Conservation (phyloP, 768 basidiomycete species). For the Hypsizygus marmoreus region DNA sequence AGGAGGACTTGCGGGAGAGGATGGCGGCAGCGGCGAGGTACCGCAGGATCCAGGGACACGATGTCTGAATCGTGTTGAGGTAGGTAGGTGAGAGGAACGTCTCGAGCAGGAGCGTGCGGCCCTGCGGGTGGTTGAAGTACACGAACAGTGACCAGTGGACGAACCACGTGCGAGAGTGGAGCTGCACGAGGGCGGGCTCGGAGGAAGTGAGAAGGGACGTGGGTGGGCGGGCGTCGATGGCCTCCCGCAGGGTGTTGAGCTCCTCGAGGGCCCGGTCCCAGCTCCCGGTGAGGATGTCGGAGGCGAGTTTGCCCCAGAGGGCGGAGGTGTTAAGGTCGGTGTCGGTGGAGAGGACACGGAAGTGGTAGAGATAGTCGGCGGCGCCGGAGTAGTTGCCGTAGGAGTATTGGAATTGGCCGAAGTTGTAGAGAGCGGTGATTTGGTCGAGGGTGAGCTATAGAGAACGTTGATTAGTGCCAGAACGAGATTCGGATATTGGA, state of each 20-base stretch:
- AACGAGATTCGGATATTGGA: no score
- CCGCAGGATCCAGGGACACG: no score
- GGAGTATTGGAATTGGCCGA: slow-evolving; percentile 96
- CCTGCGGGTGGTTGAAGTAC: slow-evolving; percentile 94
- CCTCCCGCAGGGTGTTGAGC: no score
- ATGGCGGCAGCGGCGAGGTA: no score
- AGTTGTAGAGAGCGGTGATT: slow-evolving; percentile 94
- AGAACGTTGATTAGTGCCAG: no score
- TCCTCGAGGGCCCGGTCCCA: no score
- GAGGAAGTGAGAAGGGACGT: slow-evolving; percentile 50
- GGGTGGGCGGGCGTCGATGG: no score
- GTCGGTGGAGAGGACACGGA: slow-evolving; percentile 94
- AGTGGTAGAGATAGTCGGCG: slow-evolving; percentile 96
- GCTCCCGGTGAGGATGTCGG: slow-evolving; percentile 90
- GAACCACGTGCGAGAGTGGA: no score
- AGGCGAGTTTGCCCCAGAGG: slow-evolving; percentile 97
- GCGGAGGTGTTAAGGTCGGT: slow-evolving; percentile 90
- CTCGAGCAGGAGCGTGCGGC: slow-evolving; percentile 87
- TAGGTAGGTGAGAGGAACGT: slow-evolving; percentile 96
- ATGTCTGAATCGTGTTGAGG: slow-evolving; percentile 98
- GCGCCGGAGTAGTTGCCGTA: slow-evolving; percentile 95
- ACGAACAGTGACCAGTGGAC: slow-evolving; percentile 97
- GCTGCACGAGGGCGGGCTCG: slow-evolving; percentile 71
- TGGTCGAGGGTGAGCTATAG: slow-evolving; percentile 86
- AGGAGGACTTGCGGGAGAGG: no score